phyloP scores from a whole-genome alignment of 495 filamentous ascomycete species.

The Jackrogersella multiformis region DNA sequence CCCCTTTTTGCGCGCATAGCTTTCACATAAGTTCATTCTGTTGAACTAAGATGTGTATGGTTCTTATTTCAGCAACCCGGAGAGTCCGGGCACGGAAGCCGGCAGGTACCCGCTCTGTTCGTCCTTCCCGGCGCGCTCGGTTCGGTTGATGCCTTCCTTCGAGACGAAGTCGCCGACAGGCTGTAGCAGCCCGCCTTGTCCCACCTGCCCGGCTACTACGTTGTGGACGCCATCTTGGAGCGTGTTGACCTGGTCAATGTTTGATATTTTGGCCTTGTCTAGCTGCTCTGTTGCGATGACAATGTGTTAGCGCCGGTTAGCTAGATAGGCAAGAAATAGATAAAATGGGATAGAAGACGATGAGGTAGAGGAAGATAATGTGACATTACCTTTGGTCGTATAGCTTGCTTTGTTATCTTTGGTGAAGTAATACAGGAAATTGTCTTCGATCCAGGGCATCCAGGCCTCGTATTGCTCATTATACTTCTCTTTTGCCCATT shows the following conservation, averaged over 20 bases:
- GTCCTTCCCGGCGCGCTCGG: conserved; percentile 69
- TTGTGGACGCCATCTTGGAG: conserved; percentile 70
- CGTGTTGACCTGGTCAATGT: conserved; percentile 66
- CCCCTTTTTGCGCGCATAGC: too few relatives aligned
- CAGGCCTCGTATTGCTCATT: conserved; percentile 74
- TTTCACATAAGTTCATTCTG: neutral
- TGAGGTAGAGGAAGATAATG: conserved; percentile 3
- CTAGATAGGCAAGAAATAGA: neutral
- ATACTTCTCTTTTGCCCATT: conserved; percentile 68
- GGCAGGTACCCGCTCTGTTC: conserved; percentile 61
- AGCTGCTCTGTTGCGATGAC: conserved; percentile 61
- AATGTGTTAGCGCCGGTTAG: neutral
- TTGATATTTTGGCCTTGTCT: conserved; percentile 71
- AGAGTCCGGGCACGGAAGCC: conserved; percentile 9
- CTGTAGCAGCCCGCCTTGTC: conserved; percentile 68
- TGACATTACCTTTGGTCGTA: conserved; percentile 61
- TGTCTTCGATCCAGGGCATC: conserved; percentile 80
- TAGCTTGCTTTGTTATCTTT: conserved; percentile 78
- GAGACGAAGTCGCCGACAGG: conserved; percentile 68
- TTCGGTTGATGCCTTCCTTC: conserved; percentile 70
- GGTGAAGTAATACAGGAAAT: conserved; percentile 73
- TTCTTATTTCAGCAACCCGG: conserved; percentile 20
- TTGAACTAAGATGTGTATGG: neutral
- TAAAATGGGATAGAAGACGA: neutral
- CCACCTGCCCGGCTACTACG: conserved; percentile 66